Evolutionary conservation across 2,329 filamentous ascomycete species (phyloP).

Genomic region (Orbilia ellipsospora): DNA sequence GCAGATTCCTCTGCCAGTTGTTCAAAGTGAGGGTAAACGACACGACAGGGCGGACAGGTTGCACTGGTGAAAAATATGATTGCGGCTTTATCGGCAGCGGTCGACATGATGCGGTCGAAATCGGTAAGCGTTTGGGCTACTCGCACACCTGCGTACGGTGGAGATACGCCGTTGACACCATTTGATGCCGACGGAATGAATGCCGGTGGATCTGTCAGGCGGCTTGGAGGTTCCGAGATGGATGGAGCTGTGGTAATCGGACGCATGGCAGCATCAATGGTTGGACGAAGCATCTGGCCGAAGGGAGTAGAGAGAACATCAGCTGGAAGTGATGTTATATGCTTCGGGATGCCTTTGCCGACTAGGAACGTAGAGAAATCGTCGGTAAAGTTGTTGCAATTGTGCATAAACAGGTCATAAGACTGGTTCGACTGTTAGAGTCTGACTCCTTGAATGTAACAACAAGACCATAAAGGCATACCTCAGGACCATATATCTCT

Average conservation of each 20-base stretch:
- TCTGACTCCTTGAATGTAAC: neutral
- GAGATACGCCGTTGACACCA: slow-evolving; percentile 18
- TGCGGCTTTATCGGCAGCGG: slow-evolving; percentile 75
- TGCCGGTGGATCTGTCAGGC: slow-evolving; percentile 31
- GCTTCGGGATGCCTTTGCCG: slow-evolving; percentile 85
- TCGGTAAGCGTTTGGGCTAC: slow-evolving; percentile 71
- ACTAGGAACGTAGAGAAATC: slow-evolving; percentile 90
- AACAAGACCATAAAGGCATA: slow-evolving; percentile 59
- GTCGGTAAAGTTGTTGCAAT: slow-evolving; percentile 98
- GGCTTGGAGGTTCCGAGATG: slow-evolving; percentile 32
- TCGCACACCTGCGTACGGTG: slow-evolving; percentile 68
- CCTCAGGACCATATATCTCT: slow-evolving; percentile 82
- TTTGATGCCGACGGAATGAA: slow-evolving; percentile 46
- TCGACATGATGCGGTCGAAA: slow-evolving; percentile 71
- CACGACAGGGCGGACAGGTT: slow-evolving; percentile 85
- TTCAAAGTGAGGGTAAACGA: slow-evolving; percentile 83
- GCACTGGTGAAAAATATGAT: slow-evolving; percentile 93
- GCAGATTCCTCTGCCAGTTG: slow-evolving; percentile 79
- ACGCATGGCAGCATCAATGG: slow-evolving; percentile 74
- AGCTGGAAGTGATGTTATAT: slow-evolving; percentile 86
- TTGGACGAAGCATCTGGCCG: slow-evolving; percentile 85
- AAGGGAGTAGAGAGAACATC: slow-evolving; percentile 87
- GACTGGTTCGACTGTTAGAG: slow-evolving; percentile 66
- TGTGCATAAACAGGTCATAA: slow-evolving; percentile 86
- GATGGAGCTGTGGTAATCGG: slow-evolving; percentile 65